Base-by-base conservation (phyloP, 108 stramenopile genomes). In the Nitzschia palea region DNA sequence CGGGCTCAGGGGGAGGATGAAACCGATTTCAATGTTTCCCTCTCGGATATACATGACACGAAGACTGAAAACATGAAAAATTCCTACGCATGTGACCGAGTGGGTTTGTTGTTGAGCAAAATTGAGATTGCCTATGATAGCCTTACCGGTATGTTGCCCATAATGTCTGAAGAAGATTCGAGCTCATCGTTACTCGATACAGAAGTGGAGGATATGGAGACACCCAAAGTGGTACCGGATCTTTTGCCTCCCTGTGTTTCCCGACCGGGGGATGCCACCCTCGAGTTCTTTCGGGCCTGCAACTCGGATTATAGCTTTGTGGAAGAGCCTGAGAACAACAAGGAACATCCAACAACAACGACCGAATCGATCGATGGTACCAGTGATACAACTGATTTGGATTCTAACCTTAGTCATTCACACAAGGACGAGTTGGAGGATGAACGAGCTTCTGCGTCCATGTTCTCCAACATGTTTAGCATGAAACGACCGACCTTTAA, bases 161-260 rank as follows among this genome's bases (percentile, higher is more conserved):
- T 43, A 4, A 57, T 47, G 1, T 15, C 14, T 28, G 62, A 43
- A 15, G 36, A 57, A 44, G 62, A 60, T 20, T 5, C 44, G 17
- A 29, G 28, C 23, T 10, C 55, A 9, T 54, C 50, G 15, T 44
- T 71, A 4, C 9, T 28, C 1, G 52, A 62, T 9, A 12, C 32
- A 2, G 62, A 64, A 33, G 34, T 34, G 15, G 70, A 78, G 3
- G 72, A 74, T 4, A 29, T 60, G 32, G 77, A 78, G 44, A 53
- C 65, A 2, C 71, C 72, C 29, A 62, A 44, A 22, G 58, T 80
- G 20, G 71, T 85, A 31, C 74, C 84, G 1, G 84, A 81, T 53
- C 62, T 85, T 4, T 61, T 85, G 32, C 84, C 84, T 22, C 78
- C 80, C 30, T 85, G 84, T 47, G 76, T 67, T 8, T 73, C 80